Base-by-base conservation (phyloP, 768 basidiomycete species). In the Roridomyces roridus region DNA sequence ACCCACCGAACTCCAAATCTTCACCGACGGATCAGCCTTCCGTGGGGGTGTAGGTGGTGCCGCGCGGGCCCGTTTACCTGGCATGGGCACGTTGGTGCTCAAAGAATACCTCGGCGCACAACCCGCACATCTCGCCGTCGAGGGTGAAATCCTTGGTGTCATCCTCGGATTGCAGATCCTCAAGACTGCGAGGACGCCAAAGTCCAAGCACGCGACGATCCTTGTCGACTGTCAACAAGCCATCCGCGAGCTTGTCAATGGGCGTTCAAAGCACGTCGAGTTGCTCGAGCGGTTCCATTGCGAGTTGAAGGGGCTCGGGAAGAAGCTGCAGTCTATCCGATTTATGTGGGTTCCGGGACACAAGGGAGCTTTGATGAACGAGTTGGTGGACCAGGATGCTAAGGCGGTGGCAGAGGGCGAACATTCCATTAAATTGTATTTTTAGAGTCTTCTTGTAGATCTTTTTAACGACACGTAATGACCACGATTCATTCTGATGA, bases 331-430 rank as follows among this genome's bases (percentile, higher is more conserved):
- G 4, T 21, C 12, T 2, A 47, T 59, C 18, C 29, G 34, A 2
- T 25, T 62, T 31, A 51, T 20, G 1, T 57, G 51, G 57, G 61
- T 63, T 5, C 51, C 48, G 15, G 57, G 28, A 11, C 61, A 63
- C 36, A 24, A 36, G 1, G 50, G 57, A 21, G 28, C 55, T 2
- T 21, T 15, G 48, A 51, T 55, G 53, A 63, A 63, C 35, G 53
- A 55, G 15, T 26, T 47, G 52, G 56, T 51, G 31, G 25, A 59
- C 15, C 6, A 3, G 24, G 57, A 63, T 25, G 61, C 61, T 2
- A 37, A 43, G 17, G 49, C 29, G 4, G 61, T 57, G 9, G 57
- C 61, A 2, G 6, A 6, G 8, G 55, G 61, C 1, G 45, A 59
- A 0, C 31, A 15, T 34, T 34, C 31, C 15, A 34, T 34, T 15